Percentiles rank a stretch among this genome's conserved stretches.
Conservation (phyloP, 495 filamentous ascomycete species). For the Physcia stellaris region DNA sequence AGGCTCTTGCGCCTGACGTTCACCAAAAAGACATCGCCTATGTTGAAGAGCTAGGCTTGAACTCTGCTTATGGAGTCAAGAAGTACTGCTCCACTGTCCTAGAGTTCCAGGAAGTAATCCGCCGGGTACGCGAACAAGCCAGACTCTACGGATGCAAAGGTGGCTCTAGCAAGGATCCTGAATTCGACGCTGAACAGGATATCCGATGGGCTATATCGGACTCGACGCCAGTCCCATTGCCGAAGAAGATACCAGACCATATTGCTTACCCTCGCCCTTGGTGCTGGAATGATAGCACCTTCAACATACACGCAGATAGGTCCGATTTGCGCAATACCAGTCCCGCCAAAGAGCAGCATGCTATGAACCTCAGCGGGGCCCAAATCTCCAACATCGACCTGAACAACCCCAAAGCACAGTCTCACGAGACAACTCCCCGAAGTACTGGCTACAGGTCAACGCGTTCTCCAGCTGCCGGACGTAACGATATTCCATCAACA, state of each 20-base stretch:
- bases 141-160: constrained; percentile 15
- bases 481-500: too few species aligned
- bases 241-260: constrained; percentile 11
- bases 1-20: constrained; percentile 5
- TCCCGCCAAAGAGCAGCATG: neutral
- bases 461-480: neutral
- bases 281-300: constrained; percentile 16
- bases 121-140: constrained; percentile 16
- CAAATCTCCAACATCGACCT: neutral
- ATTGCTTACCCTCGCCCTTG: constrained; percentile 14
- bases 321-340: neutral
- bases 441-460: neutral
- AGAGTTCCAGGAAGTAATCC: constrained; percentile 17
- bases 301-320: constrained; percentile 9
- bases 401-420: neutral
- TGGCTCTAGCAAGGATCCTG: constrained; percentile 17
- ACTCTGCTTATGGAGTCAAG: constrained; percentile 5
- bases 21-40: constrained; percentile 14
- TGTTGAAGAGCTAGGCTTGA: constrained; percentile 6
- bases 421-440: neutral
- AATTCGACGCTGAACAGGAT: constrained; percentile 18
- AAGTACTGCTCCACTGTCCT: constrained; percentile 13
- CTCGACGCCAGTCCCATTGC: constrained; percentile 13
- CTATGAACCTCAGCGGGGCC: neutral
- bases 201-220: constrained; percentile 18